A percentile compares a stretch with the other conserved stretches of the same genome.
These are phyloP conservation scores for Schizopora paradoxa DNA, from an alignment of 1,284 basidiomycete species.

Conservation along the genomic window DNA sequence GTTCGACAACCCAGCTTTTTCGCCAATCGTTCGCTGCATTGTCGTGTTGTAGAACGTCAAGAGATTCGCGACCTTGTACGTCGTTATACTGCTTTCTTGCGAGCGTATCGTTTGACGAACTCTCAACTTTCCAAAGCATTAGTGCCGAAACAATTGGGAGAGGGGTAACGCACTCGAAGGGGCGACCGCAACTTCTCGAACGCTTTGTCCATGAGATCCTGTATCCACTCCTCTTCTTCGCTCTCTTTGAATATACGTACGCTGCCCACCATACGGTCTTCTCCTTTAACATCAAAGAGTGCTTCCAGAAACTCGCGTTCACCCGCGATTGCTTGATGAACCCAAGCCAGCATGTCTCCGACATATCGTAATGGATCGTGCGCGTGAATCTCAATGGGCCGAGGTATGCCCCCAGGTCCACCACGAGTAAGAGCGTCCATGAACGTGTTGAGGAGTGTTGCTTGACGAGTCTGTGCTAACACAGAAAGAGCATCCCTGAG, in stretches of 20 bases:
- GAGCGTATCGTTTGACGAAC: slow-evolving; percentile 89
- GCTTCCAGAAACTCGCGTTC: slow-evolving; percentile 91
- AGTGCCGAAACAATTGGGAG: neutral
- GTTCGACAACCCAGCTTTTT: slow-evolving; percentile 68
- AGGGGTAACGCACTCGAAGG: slow-evolving; percentile 59
- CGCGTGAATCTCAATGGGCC: slow-evolving; percentile 95
- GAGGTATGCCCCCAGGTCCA: slow-evolving; percentile 80
- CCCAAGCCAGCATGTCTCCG: slow-evolving; percentile 98
- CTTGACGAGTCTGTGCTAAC: slow-evolving; percentile 79
- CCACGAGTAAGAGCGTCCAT: slow-evolving; percentile 86
- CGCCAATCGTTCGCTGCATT: slow-evolving; percentile 88
- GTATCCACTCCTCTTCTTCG: slow-evolving; percentile 73
- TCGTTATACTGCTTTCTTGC: slow-evolving; percentile 88
- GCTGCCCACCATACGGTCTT: slow-evolving; percentile 74
- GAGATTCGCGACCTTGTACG: slow-evolving; percentile 91
- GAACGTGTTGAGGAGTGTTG: slow-evolving; percentile 76
- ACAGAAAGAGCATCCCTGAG: slow-evolving; percentile 72
- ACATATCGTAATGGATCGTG: slow-evolving; percentile 96
- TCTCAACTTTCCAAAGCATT: slow-evolving; percentile 48
- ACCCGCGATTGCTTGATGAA: slow-evolving; percentile 92
- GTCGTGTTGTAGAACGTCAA: slow-evolving; percentile 91
- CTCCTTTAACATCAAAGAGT: slow-evolving; percentile 67
- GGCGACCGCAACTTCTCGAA: slow-evolving; percentile 85
- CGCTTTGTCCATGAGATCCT: slow-evolving; percentile 76
- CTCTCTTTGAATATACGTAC: slow-evolving; percentile 48